phyloP scores from a whole-genome alignment of 169 alveolate species.

The Cryptosporidium canis region DNA sequence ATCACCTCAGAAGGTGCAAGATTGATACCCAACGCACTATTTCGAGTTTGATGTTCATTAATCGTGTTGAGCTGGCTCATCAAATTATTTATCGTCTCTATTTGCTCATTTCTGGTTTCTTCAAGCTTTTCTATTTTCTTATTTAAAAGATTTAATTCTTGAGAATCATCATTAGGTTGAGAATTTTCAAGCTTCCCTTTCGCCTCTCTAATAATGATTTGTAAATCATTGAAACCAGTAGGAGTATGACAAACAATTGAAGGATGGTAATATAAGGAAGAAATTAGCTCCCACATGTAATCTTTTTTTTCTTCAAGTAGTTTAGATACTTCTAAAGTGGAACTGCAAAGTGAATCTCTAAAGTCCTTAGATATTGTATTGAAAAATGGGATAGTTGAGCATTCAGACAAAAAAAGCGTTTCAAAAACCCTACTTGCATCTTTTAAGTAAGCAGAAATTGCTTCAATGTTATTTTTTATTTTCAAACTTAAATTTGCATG shows the following conservation, averaged over 20 bases:
- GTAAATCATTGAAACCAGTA: neutral
- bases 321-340: neutral
- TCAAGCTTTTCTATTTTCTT: conserved; percentile 45
- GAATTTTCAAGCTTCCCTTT: conserved; percentile 15
- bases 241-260: neutral
- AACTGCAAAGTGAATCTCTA: neutral
- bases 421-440: neutral
- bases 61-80: neutral
- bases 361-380: neutral
- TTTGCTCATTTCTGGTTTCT: conserved; percentile 36
- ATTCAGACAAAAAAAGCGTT: neutral
- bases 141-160: conserved; percentile 27
- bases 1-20: neutral
- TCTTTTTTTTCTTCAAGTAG: neutral
- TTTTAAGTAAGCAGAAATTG: neutral
- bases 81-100: conserved; percentile 18
- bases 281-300: neutral
- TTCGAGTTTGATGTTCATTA: neutral
- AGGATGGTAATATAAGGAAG: conserved; percentile 41
- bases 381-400: neutral
- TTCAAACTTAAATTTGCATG: neutral
- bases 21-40: neutral
- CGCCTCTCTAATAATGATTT: conserved; percentile 46
- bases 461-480: neutral
- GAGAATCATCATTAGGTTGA: conserved; percentile 13